These are phyloP conservation scores for Penicillium sumatraense DNA, from an alignment of 2,329 filamentous ascomycete genomes.

Conservation along the genomic window DNA sequence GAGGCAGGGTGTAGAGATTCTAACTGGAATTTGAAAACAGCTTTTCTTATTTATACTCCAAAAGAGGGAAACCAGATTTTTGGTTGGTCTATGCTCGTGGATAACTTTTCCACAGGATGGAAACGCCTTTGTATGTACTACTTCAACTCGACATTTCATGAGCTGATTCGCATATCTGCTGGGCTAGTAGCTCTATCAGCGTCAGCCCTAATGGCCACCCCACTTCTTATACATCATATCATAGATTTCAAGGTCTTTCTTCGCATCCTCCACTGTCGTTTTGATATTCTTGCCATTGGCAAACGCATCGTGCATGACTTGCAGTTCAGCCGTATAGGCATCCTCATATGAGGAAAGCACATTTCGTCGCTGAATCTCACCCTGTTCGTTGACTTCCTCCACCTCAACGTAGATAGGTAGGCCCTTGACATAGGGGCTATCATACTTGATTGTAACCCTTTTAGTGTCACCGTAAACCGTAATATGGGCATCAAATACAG, in stretches of 20 bases:
- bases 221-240: constrained; percentile 34
- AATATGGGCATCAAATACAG: constrained; percentile 21
- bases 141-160: too few relatives aligned
- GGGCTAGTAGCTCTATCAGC: too few relatives aligned
- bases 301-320: constrained; percentile 42
- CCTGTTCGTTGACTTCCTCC: constrained; percentile 22
- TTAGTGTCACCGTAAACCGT: constrained; percentile 20
- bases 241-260: constrained; percentile 44
- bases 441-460: constrained; percentile 21
- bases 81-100: too few relatives aligned
- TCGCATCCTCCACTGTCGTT: constrained; percentile 47
- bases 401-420: constrained; percentile 20
- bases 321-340: constrained; percentile 49
- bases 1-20: too few relatives aligned
- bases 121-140: too few relatives aligned
- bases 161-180: too few relatives aligned
- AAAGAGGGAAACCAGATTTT: too few relatives aligned
- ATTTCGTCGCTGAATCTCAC: constrained; percentile 36
- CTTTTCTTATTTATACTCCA: too few relatives aligned
- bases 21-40: too few relatives aligned
- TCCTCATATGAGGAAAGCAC: constrained; percentile 54
- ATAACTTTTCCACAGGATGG: too few relatives aligned
- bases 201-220: background rate
- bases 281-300: constrained; percentile 44
- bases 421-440: constrained; percentile 23